Percentiles rank a stretch among this genome's conserved stretches.
Evolutionary conservation across 352 stramenopile genomes (phyloP).

Genomic region (Thraustochytrium sp.): DNA sequence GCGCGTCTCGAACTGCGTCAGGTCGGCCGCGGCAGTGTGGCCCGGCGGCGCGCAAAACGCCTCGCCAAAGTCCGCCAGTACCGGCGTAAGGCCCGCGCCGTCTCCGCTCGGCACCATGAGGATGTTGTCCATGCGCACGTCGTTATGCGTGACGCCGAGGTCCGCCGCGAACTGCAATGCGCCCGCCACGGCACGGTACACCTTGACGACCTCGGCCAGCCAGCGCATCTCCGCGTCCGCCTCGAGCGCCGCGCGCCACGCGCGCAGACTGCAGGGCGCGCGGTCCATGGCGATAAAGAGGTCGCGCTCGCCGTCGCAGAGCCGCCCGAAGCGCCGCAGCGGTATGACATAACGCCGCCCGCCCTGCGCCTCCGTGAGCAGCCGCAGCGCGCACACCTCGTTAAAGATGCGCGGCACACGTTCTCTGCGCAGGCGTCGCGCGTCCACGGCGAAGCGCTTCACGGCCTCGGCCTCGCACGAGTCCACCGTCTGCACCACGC

Average conservation of each 20-base stretch:
- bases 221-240: background rate
- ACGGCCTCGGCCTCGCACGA: background rate
- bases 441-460: background rate
- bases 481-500: background rate
- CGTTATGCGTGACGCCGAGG: background rate
- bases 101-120: background rate
- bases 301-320: background rate
- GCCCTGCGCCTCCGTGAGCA: background rate
- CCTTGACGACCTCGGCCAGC: background rate
- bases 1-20: background rate
- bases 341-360: background rate
- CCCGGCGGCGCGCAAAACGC: background rate
- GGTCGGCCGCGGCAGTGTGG: background rate
- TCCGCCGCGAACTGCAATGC: background rate
- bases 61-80: constrained; percentile 30
- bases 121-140: constrained; percentile 25
- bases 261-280: background rate
- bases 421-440: background rate
- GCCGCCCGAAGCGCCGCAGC: background rate
- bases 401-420: background rate
- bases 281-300: background rate
- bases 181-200: background rate
- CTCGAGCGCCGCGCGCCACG: background rate
- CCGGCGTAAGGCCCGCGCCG: background rate
- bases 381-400: background rate